phyloP scores from a whole-genome alignment of 306 rosid species.

The Clitoria ternatea region DNA sequence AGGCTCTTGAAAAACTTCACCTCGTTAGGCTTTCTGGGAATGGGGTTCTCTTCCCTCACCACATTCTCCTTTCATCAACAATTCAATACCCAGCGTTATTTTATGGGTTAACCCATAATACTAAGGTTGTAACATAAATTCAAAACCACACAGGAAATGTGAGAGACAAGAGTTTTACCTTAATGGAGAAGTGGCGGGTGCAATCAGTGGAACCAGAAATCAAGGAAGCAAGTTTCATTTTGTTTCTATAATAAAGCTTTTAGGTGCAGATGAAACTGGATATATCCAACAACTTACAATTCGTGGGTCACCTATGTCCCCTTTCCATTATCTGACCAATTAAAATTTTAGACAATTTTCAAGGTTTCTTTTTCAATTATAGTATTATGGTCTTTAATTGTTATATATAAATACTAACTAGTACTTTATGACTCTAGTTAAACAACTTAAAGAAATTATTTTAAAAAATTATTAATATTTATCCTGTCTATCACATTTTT shows the following conservation, averaged over 20 bases:
- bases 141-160: not conserved
- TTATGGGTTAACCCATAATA: not conserved
- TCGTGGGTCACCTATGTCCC: too few species aligned
- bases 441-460: too few species aligned
- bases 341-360: too few species aligned
- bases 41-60: slow-evolving; percentile 24
- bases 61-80: slow-evolving; percentile 24
- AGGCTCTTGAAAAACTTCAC: slow-evolving; percentile 36
- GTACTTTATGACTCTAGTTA: too few species aligned
- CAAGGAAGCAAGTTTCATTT: slow-evolving; percentile 40
- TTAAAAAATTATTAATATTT: too few species aligned
- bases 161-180: slow-evolving; percentile 32
- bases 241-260: not conserved
- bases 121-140: not conserved
- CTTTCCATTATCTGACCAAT: too few species aligned
- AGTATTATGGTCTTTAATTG: too few species aligned
- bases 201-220: slow-evolving; percentile 18
- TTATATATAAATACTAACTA: too few species aligned
- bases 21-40: slow-evolving; percentile 23
- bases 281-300: not conserved
- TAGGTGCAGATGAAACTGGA: not conserved
- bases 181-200: slow-evolving; percentile 5
- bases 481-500: too few species aligned
- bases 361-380: too few species aligned
- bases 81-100: not conserved